phyloP scores from a whole-genome alignment of 2,329 filamentous ascomycete species.

The Xylariaceae sp. region DNA sequence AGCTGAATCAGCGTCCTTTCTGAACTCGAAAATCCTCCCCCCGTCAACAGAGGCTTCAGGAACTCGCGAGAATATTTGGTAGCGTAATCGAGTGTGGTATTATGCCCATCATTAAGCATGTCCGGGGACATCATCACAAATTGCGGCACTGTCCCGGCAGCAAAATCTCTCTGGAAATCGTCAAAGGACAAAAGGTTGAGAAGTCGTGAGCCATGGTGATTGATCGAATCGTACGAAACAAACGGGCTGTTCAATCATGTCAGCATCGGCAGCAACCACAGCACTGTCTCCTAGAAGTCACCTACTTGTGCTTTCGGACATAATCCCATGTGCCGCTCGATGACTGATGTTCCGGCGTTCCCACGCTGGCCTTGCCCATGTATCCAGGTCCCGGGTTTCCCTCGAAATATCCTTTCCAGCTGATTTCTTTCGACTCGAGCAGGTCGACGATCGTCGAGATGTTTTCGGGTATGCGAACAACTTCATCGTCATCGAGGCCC shows the following conservation, averaged over 20 bases:
- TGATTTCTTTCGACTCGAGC: conserved; percentile 37
- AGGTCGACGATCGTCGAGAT: conserved; percentile 45
- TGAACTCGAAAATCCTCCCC: conserved; percentile 59
- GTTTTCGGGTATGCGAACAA: conserved; percentile 40
- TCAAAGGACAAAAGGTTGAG: conserved; percentile 60
- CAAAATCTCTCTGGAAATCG: conserved; percentile 56
- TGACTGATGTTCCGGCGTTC: conserved; percentile 16
- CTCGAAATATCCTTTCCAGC: conserved; percentile 46
- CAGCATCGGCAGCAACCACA: background rate
- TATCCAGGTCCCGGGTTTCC: conserved; percentile 43
- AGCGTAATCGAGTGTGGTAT: conserved; percentile 65
- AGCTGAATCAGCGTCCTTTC: conserved; percentile 70
- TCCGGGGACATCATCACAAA: conserved; percentile 61
- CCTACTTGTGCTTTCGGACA: conserved; percentile 40
- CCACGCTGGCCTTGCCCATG: conserved; percentile 39
- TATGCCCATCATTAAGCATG: conserved; percentile 66
- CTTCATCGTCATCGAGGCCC: conserved; percentile 43
- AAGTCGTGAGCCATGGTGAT: conserved; percentile 43
- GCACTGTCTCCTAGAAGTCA: background rate
- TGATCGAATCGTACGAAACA: conserved; percentile 40
- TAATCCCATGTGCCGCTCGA: conserved; percentile 32
- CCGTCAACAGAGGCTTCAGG: conserved; percentile 62
- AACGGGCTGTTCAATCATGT: conserved; percentile 32
- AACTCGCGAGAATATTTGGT: conserved; percentile 65
- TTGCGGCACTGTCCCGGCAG: conserved; percentile 55